Conservation (phyloP, 495 filamentous ascomycete genomes). For the Trichoderma erinaceum region DNA sequence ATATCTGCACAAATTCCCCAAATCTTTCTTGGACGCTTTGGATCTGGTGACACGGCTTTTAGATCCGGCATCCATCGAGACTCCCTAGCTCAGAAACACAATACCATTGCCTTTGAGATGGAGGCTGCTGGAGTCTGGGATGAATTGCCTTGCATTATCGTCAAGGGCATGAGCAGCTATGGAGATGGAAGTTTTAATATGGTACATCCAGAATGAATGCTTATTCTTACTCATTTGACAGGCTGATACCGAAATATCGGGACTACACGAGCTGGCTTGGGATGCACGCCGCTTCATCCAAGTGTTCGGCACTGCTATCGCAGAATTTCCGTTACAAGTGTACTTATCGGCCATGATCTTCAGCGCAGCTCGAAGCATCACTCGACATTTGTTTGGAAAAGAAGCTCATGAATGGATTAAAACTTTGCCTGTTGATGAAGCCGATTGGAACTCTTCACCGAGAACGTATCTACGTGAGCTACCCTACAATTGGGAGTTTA, state of each 20-base stretch:
- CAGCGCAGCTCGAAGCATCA: conserved; percentile 15
- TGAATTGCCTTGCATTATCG: conserved; percentile 28
- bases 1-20: not conserved
- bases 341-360: conserved; percentile 23
- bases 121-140: conserved; percentile 40
- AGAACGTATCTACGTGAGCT: not conserved
- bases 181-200: too few species aligned
- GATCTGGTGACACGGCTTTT: conserved; percentile 28
- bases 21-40: conserved; percentile 16
- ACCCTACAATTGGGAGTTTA: not conserved
- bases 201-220: too few species aligned
- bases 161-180: conserved; percentile 40
- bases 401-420: conserved; percentile 13
- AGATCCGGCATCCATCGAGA: conserved; percentile 26
- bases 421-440: not conserved
- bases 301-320: conserved; percentile 15
- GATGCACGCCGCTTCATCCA: conserved; percentile 20
- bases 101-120: conserved; percentile 39
- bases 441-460: conserved; percentile 13
- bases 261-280: conserved; percentile 6
- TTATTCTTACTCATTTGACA: too few species aligned
- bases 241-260: not conserved
- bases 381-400: conserved; percentile 1
- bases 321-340: conserved; percentile 20
- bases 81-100: conserved; percentile 13